Percentiles rank a stretch among this genome's conserved stretches.
phyloP scores from a whole-genome alignment of 2,329 filamentous ascomycete genomes.

The Fusarium incarnatum region DNA sequence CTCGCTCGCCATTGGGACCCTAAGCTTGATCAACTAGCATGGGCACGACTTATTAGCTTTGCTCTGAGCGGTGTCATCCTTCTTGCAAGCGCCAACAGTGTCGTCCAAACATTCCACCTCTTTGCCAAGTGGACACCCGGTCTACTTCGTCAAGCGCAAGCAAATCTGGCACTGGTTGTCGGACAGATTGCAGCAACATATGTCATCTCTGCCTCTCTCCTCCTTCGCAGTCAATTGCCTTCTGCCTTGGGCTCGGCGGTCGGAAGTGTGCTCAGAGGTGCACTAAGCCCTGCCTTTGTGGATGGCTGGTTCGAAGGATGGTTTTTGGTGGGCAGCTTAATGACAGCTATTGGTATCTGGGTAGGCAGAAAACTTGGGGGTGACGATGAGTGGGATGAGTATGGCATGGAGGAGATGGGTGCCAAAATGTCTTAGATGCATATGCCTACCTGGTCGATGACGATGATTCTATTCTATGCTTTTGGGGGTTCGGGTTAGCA shows the following conservation, averaged over 20 bases:
- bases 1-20: slow-evolving; percentile 87
- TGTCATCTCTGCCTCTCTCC: slow-evolving; percentile 81
- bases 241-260: slow-evolving; percentile 81
- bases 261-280: slow-evolving; percentile 80
- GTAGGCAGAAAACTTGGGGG: slow-evolving; percentile 71
- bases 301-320: slow-evolving; percentile 89
- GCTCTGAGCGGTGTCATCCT: slow-evolving; percentile 85
- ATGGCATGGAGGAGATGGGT: slow-evolving; percentile 76
- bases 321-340: slow-evolving; percentile 76
- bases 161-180: slow-evolving; percentile 82
- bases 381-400: slow-evolving; percentile 70
- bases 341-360: slow-evolving; percentile 79
- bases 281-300: slow-evolving; percentile 70
- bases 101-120: slow-evolving; percentile 85
- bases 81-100: slow-evolving; percentile 81
- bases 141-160: slow-evolving; percentile 78
- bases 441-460: background rate
- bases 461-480: slow-evolving; percentile 17
- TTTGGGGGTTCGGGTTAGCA: slow-evolving; percentile 22
- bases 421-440: slow-evolving; percentile 67
- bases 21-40: slow-evolving; percentile 81
- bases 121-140: slow-evolving; percentile 80
- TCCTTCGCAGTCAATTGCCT: slow-evolving; percentile 83
- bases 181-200: slow-evolving; percentile 87
- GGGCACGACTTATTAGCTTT: slow-evolving; percentile 88